A percentile compares a stretch with the other conserved stretches of the same genome.
Conservation (phyloP, 2,329 filamentous ascomycete genomes). For the Pyrenochaeta sp. region DNA sequence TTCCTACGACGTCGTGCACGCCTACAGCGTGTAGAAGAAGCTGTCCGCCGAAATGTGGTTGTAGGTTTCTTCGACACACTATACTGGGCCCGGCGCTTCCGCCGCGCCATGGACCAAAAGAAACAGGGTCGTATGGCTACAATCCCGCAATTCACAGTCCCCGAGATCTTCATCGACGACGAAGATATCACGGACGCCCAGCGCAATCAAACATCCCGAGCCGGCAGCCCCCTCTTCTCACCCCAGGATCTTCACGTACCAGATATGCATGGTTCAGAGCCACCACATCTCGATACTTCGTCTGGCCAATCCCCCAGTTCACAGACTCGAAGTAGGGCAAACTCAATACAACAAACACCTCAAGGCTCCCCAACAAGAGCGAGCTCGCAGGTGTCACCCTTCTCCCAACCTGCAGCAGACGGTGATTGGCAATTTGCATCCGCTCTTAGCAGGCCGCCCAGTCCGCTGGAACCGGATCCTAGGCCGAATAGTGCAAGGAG, state of each 20-base stretch:
- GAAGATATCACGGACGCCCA: slow-evolving; percentile 63
- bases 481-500: slow-evolving; percentile 58
- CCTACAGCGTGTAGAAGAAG: slow-evolving; percentile 92
- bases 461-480: slow-evolving; percentile 43
- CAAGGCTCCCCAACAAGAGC: slow-evolving; percentile 43
- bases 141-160: slow-evolving; percentile 81
- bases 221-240: slow-evolving; percentile 45
- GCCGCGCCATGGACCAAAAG: slow-evolving; percentile 76
- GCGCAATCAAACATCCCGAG: slow-evolving; percentile 46
- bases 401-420: slow-evolving; percentile 35
- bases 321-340: slow-evolving; percentile 42
- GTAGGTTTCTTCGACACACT: slow-evolving; percentile 95
- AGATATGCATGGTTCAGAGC: slow-evolving; percentile 37
- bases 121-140: slow-evolving; percentile 76
- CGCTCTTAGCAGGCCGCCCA: slow-evolving; percentile 51
- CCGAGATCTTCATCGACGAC: slow-evolving; percentile 90
- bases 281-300: slow-evolving; percentile 37
- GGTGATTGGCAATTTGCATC: slow-evolving; percentile 58
- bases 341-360: slow-evolving; percentile 51
- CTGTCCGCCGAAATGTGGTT: slow-evolving; percentile 87
- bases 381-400: slow-evolving; percentile 39
- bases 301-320: background rate
- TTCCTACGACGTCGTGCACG: slow-evolving; percentile 89
- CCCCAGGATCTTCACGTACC: slow-evolving; percentile 38
- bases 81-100: slow-evolving; percentile 86